A percentile compares a stretch with the other conserved stretches of the same genome.
phyloP scores from a whole-genome alignment of 495 filamentous ascomycete species.

The Venustampulla echinocandica region DNA sequence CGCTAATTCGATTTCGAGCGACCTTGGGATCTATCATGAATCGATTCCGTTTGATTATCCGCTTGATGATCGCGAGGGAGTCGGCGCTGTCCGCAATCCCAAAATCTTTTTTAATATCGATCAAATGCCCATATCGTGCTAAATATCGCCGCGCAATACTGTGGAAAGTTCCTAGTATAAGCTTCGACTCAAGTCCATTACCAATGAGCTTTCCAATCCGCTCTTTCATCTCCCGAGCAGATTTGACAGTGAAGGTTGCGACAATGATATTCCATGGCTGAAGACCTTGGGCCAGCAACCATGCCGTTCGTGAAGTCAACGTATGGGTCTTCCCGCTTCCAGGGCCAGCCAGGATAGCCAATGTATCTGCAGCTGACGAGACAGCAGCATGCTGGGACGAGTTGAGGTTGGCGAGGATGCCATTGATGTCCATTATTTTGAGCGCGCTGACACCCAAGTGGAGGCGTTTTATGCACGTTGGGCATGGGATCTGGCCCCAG shows the following conservation, averaged over 20 bases:
- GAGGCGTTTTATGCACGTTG: no score
- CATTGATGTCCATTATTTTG: slow-evolving; percentile 15
- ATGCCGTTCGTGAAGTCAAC: slow-evolving; percentile 86
- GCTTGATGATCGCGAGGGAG: slow-evolving; percentile 63
- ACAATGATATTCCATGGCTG: slow-evolving; percentile 90
- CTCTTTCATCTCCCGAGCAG: slow-evolving; percentile 90
- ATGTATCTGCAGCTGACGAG: slow-evolving; percentile 61
- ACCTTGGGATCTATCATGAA: slow-evolving; percentile 58
- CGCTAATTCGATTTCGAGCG: slow-evolving; percentile 72
- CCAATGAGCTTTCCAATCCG: slow-evolving; percentile 73
- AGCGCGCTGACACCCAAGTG: no score
- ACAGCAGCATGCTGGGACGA: slow-evolving; percentile 77
- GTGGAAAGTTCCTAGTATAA: slow-evolving; percentile 93
- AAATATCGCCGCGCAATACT: slow-evolving; percentile 86
- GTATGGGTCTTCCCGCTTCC: slow-evolving; percentile 92
- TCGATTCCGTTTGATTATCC: slow-evolving; percentile 70
- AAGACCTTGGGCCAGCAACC: slow-evolving; percentile 74
- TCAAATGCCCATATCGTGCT: slow-evolving; percentile 73
- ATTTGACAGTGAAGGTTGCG: slow-evolving; percentile 97
- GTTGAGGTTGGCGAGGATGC: slow-evolving; percentile 69
- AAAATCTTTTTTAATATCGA: slow-evolving; percentile 76
- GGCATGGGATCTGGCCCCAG: not conserved
- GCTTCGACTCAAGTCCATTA: slow-evolving; percentile 61
- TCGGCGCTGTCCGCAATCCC: slow-evolving; percentile 89
- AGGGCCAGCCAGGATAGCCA: slow-evolving; percentile 86